Conservation (phyloP, 192 early-diverging fungal species). For the Umbelopsis ramanniana region DNA sequence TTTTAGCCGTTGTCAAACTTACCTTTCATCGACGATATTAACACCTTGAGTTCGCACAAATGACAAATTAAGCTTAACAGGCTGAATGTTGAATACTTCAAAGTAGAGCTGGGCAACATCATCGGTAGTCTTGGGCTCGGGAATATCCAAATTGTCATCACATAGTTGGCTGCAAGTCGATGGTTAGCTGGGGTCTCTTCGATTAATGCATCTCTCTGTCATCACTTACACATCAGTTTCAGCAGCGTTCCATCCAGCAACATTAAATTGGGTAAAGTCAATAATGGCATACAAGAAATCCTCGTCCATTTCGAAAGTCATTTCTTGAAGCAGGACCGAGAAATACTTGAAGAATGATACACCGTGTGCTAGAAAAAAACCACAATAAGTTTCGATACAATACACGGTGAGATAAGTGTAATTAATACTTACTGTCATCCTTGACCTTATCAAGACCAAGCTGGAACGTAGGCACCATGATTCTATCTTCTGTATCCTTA, state of each 20-base stretch:
- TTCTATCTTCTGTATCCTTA: constrained; percentile 65
- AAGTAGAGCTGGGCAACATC: constrained; percentile 85
- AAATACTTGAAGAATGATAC: constrained; percentile 96
- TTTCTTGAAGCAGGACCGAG: constrained; percentile 88
- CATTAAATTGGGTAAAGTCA: constrained; percentile 86
- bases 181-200: not conserved
- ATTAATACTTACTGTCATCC: constrained; percentile 68
- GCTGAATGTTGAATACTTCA: constrained; percentile 92
- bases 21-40: constrained; percentile 65
- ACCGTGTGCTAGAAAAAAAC: constrained; percentile 71
- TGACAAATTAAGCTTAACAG: constrained; percentile 95
- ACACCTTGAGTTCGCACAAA: constrained; percentile 82
- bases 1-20: not conserved
- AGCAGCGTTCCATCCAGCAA: constrained; percentile 58
- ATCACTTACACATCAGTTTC: constrained; percentile 5
- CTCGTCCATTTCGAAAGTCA: constrained; percentile 94
- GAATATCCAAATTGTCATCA: constrained; percentile 64
- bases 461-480: constrained; percentile 64
- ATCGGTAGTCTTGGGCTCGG: constrained; percentile 71
- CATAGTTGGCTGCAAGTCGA: constrained; percentile 38
- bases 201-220: no score
- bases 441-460: constrained; percentile 85
- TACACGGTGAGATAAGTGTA: not conserved
- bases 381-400: not conserved
- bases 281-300: constrained; percentile 86